Evolutionary conservation across 495 filamentous ascomycete genomes (phyloP), one percentile per base, ranked within the genome.

Genomic region (Penicillium atrosanguineum): DNA sequence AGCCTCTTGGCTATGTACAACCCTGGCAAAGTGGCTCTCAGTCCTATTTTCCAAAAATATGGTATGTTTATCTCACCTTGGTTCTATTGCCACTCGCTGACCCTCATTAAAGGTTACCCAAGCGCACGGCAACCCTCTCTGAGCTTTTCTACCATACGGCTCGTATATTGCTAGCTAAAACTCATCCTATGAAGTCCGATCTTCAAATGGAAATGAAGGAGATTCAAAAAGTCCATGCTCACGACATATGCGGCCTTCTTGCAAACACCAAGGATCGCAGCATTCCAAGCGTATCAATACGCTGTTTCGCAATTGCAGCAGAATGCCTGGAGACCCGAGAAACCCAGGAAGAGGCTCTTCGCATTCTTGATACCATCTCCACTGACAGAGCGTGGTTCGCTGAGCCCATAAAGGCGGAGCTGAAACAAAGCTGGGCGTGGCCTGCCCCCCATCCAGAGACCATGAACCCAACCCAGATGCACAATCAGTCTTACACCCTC

Each of bases 91-190:
- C 38, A 19, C 38, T 20, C 6, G 42, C 29, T 52, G 25, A 44
- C 15, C 15, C 1, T 25, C 14, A 9, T 20, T 7, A 16, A 50
- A 90, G 87, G 90, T 77, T 96, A 21, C 84, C 91, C 56, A 93
- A 94, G 65, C 82, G 89, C 38, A 82, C 88, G 7, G 85, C 89
- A 5, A 83, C 91, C 29, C 79, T 96, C 38, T 91, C 87, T 9
- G 83, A 90, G 9, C 78, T 97, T n/a, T 90, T 96, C 57, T 97
- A 95, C 64, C 93, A 97, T 62, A 92, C 88, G 0, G 82, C 87
- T 26, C 84, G 91, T 69, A 84, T 86, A 50, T 65, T 96, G 9
- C 78, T 97, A n/a, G 79, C 87, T 3, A 89, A 91, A 57, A 85
- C 82, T 20, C 85, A 97, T 65, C 92, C 93, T 0, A 68, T 82